These are phyloP conservation scores for Lagenidium giganteum DNA, from an alignment of 352 stramenopile species.

Conservation along the genomic window DNA sequence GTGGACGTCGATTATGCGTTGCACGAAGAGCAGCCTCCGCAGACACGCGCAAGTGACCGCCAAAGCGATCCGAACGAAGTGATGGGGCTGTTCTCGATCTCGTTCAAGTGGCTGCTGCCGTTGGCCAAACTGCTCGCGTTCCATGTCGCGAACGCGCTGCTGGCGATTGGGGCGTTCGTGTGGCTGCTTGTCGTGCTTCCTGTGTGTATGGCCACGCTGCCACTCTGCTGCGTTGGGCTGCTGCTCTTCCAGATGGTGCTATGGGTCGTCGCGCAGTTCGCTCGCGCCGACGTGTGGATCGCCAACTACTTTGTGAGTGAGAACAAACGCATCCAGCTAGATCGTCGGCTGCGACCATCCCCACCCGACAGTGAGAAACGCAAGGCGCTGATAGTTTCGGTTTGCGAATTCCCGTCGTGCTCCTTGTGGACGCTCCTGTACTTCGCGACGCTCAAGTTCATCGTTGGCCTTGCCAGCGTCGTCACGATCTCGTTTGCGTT, in stretches of 20 bases:
- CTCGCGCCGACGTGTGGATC: constrained; percentile 6
- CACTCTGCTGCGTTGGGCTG: constrained; percentile 12
- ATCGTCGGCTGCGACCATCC: too few relatives aligned
- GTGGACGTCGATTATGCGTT: too few relatives aligned
- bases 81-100: too few relatives aligned
- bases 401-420: too few relatives aligned
- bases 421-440: neutral
- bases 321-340: neutral
- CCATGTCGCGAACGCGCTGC: constrained; percentile 4
- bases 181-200: neutral
- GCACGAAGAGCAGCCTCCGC: too few relatives aligned
- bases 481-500: neutral
- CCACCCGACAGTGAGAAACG: too few relatives aligned
- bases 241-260: constrained; percentile 9
- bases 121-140: too few relatives aligned
- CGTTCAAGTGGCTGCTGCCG: too few relatives aligned
- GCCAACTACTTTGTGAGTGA: constrained; percentile 10
- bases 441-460: constrained; percentile 6
- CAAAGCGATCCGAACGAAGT: too few relatives aligned
- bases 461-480: neutral
- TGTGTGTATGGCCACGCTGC: constrained; percentile 2
- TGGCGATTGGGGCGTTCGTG: constrained; percentile 6
- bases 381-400: too few relatives aligned
- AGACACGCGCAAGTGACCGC: too few relatives aligned
- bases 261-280: neutral